Base-by-base conservation (phyloP, 441 rosid genomes). In the Gossypium lobatum region DNA sequence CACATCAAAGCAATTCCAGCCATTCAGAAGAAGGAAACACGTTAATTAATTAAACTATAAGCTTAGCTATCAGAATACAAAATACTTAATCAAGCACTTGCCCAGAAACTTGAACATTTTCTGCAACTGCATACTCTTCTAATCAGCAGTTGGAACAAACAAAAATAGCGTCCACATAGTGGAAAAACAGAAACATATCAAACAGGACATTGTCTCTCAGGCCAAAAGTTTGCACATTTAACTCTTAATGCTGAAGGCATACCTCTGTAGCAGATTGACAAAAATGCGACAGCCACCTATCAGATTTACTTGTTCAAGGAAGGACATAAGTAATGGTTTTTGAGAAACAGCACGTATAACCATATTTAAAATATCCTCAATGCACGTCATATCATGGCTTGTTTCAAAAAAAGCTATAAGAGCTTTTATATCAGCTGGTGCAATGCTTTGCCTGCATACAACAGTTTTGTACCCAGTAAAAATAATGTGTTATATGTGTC, bases 341-440 rank as follows among this genome's bases (percentile, higher is more conserved):
- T 93, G 93, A 65, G 98, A 89, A 69, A 92, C 85, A 81, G 95
- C 92, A 76, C 97, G 97, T 71, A 96, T 89, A 83, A 92, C 83
- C 99, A 93, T 92, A 83, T 89, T 97, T 75, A 96, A 76, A 77
- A 92, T 85, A 88, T 96, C 99, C 84, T 96, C 99, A 76, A 96
- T 83, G 84, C 98, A 93, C 61, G 91, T 76, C 91, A 88, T 85
- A 88, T 96, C 99, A 79, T 88, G 92, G 83, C 97, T 93, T 64
- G 89, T 88, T 83, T 96, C 97, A 76, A 92, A 92, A 82, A 90
- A 96, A 16, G 97, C 89, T 73, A 89, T 67, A 66, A 96, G 89
- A 58, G 96, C 89, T 75, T 86, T 93, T 71, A 93, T 83, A 75
- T 96, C 99, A 64, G 86, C 85, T 54, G 83, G 78, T 73, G 82